These are phyloP conservation scores for Penicillium silybi DNA, from an alignment of 495 filamentous ascomycete genomes.

Conservation along the genomic window DNA sequence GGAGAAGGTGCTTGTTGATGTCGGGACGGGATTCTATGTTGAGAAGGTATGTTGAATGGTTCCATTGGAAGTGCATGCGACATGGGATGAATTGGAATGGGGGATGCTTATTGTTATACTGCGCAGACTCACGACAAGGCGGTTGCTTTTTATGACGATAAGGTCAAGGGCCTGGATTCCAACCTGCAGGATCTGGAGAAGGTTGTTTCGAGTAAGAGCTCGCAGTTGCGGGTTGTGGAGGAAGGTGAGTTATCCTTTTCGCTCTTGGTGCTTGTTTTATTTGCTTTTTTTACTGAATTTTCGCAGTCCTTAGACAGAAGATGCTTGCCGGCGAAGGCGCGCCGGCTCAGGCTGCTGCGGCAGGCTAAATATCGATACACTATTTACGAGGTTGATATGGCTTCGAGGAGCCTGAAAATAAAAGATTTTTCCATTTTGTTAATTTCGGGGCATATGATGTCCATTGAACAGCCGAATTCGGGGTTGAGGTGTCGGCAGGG, in stretches of 20 bases:
- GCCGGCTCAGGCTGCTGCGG: conserved; percentile 24
- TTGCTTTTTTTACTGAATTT: conserved; percentile 12
- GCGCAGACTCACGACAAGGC: conserved; percentile 65
- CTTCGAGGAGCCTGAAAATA: conserved; percentile 3
- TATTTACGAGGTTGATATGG: not conserved
- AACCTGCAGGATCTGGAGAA: conserved; percentile 84
- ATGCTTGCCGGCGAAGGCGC: conserved; percentile 39
- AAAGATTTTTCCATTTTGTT: not conserved
- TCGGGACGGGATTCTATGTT: conserved; percentile 94
- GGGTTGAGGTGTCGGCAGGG: too few species aligned
- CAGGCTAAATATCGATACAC: conserved; percentile 19
- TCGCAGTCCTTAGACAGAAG: conserved; percentile 45
- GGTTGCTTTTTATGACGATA: conserved; percentile 75
- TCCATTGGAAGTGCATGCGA: not conserved
- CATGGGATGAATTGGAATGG: not conserved
- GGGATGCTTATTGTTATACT: not conserved
- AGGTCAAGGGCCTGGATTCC: conserved; percentile 71
- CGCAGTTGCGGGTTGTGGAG: conserved; percentile 81
- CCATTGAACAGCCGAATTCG: not conserved
- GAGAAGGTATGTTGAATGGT: conserved; percentile 63
- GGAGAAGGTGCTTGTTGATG: conserved; percentile 84
- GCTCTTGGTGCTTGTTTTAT: not conserved
- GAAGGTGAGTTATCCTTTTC: conserved; percentile 58
- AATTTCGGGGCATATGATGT: not conserved
- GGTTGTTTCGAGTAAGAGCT: conserved; percentile 78